Evolutionary conservation across 2,329 filamentous ascomycete genomes (phyloP), one percentile per base, ranked within the genome.

Genomic region (Clarireedia sp.): DNA sequence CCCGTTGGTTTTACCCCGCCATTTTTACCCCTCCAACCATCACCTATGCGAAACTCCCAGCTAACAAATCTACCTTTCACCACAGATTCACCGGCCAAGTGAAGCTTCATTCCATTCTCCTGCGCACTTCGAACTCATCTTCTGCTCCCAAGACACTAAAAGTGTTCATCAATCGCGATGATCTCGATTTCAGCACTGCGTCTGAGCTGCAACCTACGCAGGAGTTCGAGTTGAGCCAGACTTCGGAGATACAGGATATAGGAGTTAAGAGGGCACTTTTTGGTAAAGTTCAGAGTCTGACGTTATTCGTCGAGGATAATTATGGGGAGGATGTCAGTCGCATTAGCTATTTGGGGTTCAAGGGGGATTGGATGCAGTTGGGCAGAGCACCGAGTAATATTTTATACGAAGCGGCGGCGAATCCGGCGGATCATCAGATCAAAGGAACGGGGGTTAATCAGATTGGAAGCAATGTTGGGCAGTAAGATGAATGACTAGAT

Each of bases 241-340:
- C 87, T 4, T 78, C 81, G 3, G 88, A 95, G 56, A 76, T 97
- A 24, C 90, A 96, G 70, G 92, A 97, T 69, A 78, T 96, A 5
- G 83, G 88, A 0, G 85, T 99, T 33, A 90, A 89, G 72, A 82
- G 94, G n/a, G 89, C 89, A 3, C 77, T 88, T 21, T 99, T 96
- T 78, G 89, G 87, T 63, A 87, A 85, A 24, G 90, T 91, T n/a
- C 86, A 89, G 48, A 85, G 80, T 19, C 75, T 99, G 59, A 83
- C 85, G 14, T 76, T 99, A 49, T 97, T 97, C 75, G 87, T 97
- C 64, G 86, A 89, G 65, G 89, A 96, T 69, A 99, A 97, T 68
- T 96, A 92, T 72, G 80, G 83, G 63, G 80, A 82, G 10, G 89
- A 95, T 54, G 83, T 86, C 54, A 92, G 89, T 45, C 79, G 83